Evolutionary conservation across 441 rosid species (phyloP), one percentile per base, ranked within the genome.

Genomic region (Populus hybrid): DNA sequence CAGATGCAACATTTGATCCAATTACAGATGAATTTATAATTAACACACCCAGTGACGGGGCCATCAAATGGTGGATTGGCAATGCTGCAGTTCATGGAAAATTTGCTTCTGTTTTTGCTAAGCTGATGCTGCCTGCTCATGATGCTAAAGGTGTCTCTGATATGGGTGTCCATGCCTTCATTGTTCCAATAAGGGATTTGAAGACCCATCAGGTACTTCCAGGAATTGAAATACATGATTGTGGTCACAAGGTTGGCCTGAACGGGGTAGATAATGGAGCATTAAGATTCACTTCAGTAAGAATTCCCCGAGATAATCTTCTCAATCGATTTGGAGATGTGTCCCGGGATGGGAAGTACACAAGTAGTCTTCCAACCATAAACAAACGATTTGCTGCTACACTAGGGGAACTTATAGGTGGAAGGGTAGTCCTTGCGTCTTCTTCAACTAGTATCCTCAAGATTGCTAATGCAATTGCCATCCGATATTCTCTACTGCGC

Each of bases 41-140:
- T n/a, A 84, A 92, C 83, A 96, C 99, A n/a, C 98, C 98, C 46
- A 80, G 90, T 80, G 97, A 96, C 46, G 98, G 99, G 71, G 98
- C 98, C 50, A 94, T 94, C 79, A 96, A 96, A 82, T 96, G 99
- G 99, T 94, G 99, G 99, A 96, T 96, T 82, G 99, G 99, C 65
- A 95, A 95, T 82, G 99, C 99, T 74, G 99, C 99, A 7, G 97
- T 93, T 79, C 98, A 96, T 81, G 99, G 99, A 9, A 96, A 92
- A 85, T 93, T 96, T 64, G 99, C 98, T 10, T 85, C 93, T 69
- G 99, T 94, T 83, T 96, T 96, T 75, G 98, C 99, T 54, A 93
- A 80, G 86, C 85, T 94, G 69, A 78, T 93, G 79, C 84, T 96
- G 86, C 98, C 96, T 30, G 88, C 95, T 75, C 94, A 92, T 82